Percentiles rank a stretch among this genome's conserved stretches.
Evolutionary conservation across 192 early-diverging fungal species (phyloP).

Genomic region (Linnemannia hyalina): DNA sequence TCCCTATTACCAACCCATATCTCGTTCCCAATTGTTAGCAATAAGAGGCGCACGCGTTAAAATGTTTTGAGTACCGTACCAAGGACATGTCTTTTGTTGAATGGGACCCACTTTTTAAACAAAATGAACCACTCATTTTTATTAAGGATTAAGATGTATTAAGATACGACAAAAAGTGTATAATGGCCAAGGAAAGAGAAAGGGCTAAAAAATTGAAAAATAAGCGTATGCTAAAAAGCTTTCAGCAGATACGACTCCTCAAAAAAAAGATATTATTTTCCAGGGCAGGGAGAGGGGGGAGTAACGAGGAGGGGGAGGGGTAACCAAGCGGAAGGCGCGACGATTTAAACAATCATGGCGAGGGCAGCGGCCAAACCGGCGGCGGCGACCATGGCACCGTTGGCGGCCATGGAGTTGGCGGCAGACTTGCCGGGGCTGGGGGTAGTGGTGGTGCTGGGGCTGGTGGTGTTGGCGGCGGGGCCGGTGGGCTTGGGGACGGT

Average conservation of each 20-base stretch:
- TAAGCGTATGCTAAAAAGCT: not conserved
- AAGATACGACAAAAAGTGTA: too few species aligned
- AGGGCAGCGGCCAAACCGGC: conserved; percentile 9
- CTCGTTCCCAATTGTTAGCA: too few species aligned
- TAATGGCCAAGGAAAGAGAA: not conserved
- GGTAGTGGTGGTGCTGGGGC: not conserved
- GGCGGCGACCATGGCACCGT: not conserved
- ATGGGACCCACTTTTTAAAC: too few species aligned
- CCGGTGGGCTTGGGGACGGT: not conserved
- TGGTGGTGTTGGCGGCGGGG: not conserved
- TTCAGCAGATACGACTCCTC: not conserved
- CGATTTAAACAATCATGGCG: conserved; percentile 4
- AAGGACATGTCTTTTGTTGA: too few species aligned
- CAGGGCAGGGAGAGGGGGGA: not conserved
- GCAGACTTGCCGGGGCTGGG: conserved; percentile 8
- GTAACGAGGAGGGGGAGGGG: not conserved
- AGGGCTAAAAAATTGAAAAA: not conserved
- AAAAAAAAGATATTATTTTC: not conserved
- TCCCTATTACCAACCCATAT: too few species aligned
- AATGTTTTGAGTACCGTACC: too few species aligned
- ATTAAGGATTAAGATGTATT: too few species aligned
- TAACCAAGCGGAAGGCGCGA: not conserved
- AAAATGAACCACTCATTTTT: too few species aligned
- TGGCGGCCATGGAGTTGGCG: conserved; percentile 1
- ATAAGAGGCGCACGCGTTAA: too few species aligned